Percentiles rank a stretch among this genome's conserved stretches.
Conservation (phyloP, 2,329 filamentous ascomycete genomes). For the Fusarium sp. region DNA sequence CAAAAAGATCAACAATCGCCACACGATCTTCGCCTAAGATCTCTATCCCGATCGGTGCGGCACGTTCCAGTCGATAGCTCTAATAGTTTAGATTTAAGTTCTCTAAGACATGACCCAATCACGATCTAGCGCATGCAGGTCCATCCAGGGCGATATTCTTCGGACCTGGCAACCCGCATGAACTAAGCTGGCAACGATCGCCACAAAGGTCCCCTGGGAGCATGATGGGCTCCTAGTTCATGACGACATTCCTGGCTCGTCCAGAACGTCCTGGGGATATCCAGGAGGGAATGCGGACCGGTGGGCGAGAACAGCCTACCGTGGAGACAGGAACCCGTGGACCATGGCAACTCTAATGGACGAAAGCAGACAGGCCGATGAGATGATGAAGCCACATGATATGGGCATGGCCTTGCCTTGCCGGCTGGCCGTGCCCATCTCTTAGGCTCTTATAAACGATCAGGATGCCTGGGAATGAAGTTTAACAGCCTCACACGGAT, state of each 20-base stretch:
- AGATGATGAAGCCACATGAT: constrained; percentile 18
- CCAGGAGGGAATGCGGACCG: constrained; percentile 25
- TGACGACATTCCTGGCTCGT: constrained; percentile 29
- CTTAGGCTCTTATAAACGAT: constrained; percentile 26
- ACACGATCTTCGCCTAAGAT: constrained; percentile 6
- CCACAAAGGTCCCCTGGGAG: background rate
- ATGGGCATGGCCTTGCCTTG: background rate
- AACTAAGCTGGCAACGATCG: constrained; percentile 4
- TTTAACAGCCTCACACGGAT: background rate
- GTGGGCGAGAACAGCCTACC: constrained; percentile 27
- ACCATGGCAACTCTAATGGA: constrained; percentile 31
- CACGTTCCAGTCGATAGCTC: constrained; percentile 32
- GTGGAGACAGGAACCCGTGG: background rate
- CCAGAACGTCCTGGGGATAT: constrained; percentile 14
- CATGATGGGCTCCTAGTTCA: constrained; percentile 8
- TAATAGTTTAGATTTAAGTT: constrained; percentile 8
- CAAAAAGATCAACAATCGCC: constrained; percentile 8
- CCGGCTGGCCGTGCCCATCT: background rate
- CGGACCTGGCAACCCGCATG: constrained; percentile 13
- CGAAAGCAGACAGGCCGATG: constrained; percentile 28
- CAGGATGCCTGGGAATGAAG: background rate
- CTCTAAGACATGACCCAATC: constrained; percentile 18
- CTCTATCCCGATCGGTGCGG: constrained; percentile 29
- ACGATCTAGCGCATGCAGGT: constrained; percentile 11
- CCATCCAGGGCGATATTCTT: constrained; percentile 31